Base-by-base conservation (phyloP, 1,139 yeast species). In the Torulaspora pretoriensis region DNA sequence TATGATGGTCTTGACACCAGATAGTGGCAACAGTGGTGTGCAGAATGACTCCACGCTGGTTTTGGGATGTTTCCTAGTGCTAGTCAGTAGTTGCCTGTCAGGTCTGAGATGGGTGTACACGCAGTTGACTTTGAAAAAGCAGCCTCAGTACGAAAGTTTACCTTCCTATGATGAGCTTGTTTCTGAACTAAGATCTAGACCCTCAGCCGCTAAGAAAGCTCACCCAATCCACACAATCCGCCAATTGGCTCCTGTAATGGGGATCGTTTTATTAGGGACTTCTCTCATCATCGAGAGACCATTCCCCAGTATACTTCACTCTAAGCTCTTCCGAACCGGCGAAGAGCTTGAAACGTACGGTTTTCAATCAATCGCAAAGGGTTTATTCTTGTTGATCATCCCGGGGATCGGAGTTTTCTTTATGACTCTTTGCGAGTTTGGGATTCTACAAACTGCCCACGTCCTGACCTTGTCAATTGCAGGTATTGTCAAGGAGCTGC, bases 41-140 rank as follows among this genome's bases (percentile, higher is more conserved):
- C 54, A 51, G 31, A 59, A 57, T 27, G 52, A 50, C n/a, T 52
- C 53, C 12, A 56, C 53, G 4, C 51, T 68, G 22, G 8, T 75
- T 2, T 48, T 78, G 16, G 97, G 97, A 2, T 79, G 88, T 32
- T 49, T 80, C 8, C 69, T 89, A 38, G 97, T 90, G 1, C 66
- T 92, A 25, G 66, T 78, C 2, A 92, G 96, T 3, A 80, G 95
- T 3, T 74, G 84, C 62, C 75, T 88, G 68, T 83, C 95, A 17
- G 98, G 98, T 1, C 69, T 92, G 43, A 75, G 98, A 54, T 92
- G 98, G 98, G 90, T 96, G 1, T 77, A 89, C 54, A 89, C 97
- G 3, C 97, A 92, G 63, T 65, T 92, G 24, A 72, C 90, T 13
- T 69, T 92, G 46, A 51, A 40, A 29, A 50, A 46, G 14, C 43